Evolutionary conservation across 1,284 basidiomycete species (phyloP).

Genomic region (Kwoniella shivajii): DNA sequence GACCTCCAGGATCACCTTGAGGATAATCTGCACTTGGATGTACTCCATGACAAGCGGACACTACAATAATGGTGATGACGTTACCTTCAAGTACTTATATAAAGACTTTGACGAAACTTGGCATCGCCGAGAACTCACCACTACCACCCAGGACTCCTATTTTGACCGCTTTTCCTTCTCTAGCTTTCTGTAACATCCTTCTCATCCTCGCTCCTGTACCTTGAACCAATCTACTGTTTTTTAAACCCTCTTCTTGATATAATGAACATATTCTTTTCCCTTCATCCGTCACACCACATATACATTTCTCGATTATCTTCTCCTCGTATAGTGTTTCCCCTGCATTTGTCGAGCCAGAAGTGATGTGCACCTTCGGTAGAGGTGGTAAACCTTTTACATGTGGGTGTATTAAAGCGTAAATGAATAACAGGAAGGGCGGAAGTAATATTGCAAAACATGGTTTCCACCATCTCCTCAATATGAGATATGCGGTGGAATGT

Average conservation of each 20-base stretch:
- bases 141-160: conserved; percentile 52
- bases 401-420: conserved; percentile 43
- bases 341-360: conserved; percentile 10
- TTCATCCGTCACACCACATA: conserved; percentile 36
- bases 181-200: conserved; percentile 38
- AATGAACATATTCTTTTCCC: conserved; percentile 41
- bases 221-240: conserved; percentile 32
- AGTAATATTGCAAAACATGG: conserved; percentile 31
- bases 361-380: conserved; percentile 39
- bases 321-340: conserved; percentile 10
- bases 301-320: conserved; percentile 25
- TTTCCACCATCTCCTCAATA: conserved; percentile 25
- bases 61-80: no score
- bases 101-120: no score
- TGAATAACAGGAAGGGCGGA: conserved; percentile 36
- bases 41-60: conserved; percentile 52
- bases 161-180: conserved; percentile 41
- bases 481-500: conserved; percentile 6
- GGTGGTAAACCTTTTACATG: conserved; percentile 45
- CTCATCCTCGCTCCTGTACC: conserved; percentile 44
- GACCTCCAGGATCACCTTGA: conserved; percentile 48
- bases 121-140: no score
- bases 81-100: no score
- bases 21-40: conserved; percentile 45
- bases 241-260: conserved; percentile 41